Evolutionary conservation across 2,329 filamentous ascomycete species (phyloP), one percentile per base, ranked within the genome.

Genomic region (Colletotrichum sp.): DNA sequence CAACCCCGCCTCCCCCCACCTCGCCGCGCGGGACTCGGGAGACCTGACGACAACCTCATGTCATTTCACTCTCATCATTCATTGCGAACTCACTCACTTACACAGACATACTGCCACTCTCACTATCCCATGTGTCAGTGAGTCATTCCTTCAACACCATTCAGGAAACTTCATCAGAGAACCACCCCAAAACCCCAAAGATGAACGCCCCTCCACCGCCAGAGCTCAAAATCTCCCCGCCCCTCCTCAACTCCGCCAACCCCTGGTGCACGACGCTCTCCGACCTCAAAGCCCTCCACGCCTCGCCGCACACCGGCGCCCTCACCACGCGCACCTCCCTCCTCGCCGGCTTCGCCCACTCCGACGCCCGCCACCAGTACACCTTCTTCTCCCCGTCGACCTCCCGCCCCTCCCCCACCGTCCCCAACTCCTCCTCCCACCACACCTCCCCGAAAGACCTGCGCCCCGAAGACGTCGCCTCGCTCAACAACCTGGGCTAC

Each of bases 301-400:
- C 86, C 34, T 92, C 88, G 66, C 86, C 90, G 0, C 86, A 90
- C 69, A 95, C 93, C 0, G 95, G 95, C 75, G 94, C 94, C 16
- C 90, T 96, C 36, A 96, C 95, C 2, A 95, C 92, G 4, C 89
- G 95, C 15, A 96, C 95, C 2, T 91, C 92, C 4, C 88, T 95
- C 8, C 83, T 94, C 19, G 78, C 86, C 11, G 93, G 93, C 55
- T 96, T 95, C 81, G 81, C 86, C 2, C 93, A 96, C 81, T 86
- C 94, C 78, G 83, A 89, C 3, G 78, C 81, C 0, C 82, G 89
- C 2, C 93, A 96, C 81, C 92, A 93, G 80, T 93, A 92, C 78
- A 85, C 89, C 3, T 94, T 95, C 82, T 94, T 94, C 83, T 86
- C 92, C 65, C 83, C 89, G 0, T 77, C 81, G 1, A 84, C 84